Base-by-base conservation (phyloP, 129 eudicot genomes). In the Smallanthus sonchifolius region DNA sequence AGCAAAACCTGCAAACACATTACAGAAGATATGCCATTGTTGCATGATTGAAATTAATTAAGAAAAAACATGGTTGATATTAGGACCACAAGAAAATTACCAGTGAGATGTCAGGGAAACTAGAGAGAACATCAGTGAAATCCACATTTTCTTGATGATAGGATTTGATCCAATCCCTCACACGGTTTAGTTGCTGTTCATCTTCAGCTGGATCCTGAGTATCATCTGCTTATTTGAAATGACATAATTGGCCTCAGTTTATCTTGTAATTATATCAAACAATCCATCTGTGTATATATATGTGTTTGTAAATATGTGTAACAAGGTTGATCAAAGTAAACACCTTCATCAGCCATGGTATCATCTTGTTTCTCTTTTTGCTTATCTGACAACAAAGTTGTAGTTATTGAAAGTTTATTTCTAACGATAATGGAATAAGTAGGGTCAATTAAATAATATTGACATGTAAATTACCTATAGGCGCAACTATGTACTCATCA, bases 171-270 rank as follows among this genome's bases (percentile, higher is more conserved):
- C 99, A 94, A 17, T 94, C 96, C 87, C 85, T 94, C 16, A 88
- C 81, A 34, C 97, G 87, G 69, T 79, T 79, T 47, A 86, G 70
- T 72, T 94, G 97, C 17, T 88, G 88, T 84, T 85, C 91, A 86
- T 94, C 97, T 85, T 94, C 97, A 64, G 56, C 89, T 1, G 91
- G 86, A 82, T 94, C 97, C 77, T 94, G 94, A 79, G 99, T 94
- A 77, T 90, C 88, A 70, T 91, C 99, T 94, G 89, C 67, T 67
- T 19, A 77, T 66, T 75, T 61, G 67, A 63, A 60, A 67, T 6
- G 24, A 42, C 52, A 56, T 38, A 48, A 74, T 45, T 48, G 39
- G 45, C 59, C 30, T 49, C 51, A 70, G 14, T 16, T 54, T 14
- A 74, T 48, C 34, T 13, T 42, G 64, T 69, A 59, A 45, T 3